Base-by-base conservation (phyloP, 768 basidiomycete species). In the Cubamyces lactineus region DNA sequence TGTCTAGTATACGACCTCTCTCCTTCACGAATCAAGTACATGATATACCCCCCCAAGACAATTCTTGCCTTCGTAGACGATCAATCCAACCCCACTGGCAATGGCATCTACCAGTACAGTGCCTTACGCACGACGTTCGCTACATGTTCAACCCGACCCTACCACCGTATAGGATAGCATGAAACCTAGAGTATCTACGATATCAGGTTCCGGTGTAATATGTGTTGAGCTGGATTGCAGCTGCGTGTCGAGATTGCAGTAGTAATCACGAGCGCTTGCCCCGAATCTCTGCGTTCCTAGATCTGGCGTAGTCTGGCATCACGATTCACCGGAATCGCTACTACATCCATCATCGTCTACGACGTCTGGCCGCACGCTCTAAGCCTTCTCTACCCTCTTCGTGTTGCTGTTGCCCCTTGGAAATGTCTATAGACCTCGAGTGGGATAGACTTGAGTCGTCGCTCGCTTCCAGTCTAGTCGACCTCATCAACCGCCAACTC, bases 371-470 rank as follows among this genome's bases (percentile, higher is more conserved):
- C 7, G 7, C 28, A 28, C 7, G 7, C 28, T 34, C 34, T 9
- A 9, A 34, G 28, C 28, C 28, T 28, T 9, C 9, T 6, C 34
- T 34, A 11, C 28, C 28, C 28, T 30, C 4, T 8, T 8, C 23
- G 23, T 40, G 39, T 24, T 48, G 23, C 23, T 13, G 47, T 8
- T 23, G 5, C 26, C 9, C 30, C 45, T 28, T 12, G n/a, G 30
- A 55, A 24, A 97, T 97, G 96, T 96, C 95, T 17, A 86, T 99
- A 76, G 96, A 98, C 78, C 78, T 99, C 57, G 92, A 96, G 79
- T 99, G 96, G 96, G 76, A 78, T 66, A 86, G 87, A 67, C 85
- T 98, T 64, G 88, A 94, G 75, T 73, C 82, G 21, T 82, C 86
- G 1, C 83, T 97, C 12, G 83, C 94, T 8, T 78, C 78, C 17